These are phyloP conservation scores for Xylaria digitata DNA, from an alignment of 2,329 filamentous ascomycete genomes.

Conservation along the genomic window DNA sequence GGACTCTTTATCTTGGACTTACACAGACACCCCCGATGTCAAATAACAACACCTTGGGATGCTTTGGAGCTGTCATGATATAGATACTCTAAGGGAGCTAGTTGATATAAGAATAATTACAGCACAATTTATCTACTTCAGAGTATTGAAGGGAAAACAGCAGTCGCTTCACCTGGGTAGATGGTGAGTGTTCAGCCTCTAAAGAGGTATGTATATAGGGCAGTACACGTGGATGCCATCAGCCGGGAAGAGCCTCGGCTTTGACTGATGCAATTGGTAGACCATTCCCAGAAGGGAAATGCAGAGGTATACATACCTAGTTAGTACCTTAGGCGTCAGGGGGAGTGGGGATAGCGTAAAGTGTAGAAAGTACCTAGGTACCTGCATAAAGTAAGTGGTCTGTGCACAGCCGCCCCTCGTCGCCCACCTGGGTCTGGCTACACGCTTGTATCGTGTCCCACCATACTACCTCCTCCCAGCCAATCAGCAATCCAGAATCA, in stretches of 20 bases:
- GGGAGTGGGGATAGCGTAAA: background rate
- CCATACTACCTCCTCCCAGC: conserved; percentile 35
- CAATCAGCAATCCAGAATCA: conserved; percentile 33
- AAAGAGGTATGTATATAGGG: background rate
- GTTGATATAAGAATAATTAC: background rate
- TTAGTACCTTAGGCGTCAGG: background rate
- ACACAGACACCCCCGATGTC: conserved; percentile 98
- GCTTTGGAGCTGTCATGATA: conserved; percentile 57
- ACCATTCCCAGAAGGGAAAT: conserved; percentile 7
- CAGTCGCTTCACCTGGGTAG: background rate
- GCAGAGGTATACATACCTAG: background rate
- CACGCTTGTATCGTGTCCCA: conserved; percentile 50
- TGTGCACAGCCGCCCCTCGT: conserved; percentile 40
- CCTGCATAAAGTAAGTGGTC: conserved; percentile 28
- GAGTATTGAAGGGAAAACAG: background rate
- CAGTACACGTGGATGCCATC: background rate
- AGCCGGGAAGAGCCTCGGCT: conserved; percentile 32
- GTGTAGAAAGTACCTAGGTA: background rate
- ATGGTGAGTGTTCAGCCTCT: background rate
- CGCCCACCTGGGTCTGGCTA: conserved; percentile 41
- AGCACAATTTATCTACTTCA: background rate
- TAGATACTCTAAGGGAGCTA: background rate
- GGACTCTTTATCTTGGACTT: conserved; percentile 58
- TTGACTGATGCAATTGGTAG: background rate
- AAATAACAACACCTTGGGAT: conserved; percentile 83